Evolutionary conservation across 2,329 filamentous ascomycete genomes (phyloP), one percentile per base, ranked within the genome.

Genomic region (Aureobasidium sp.): DNA sequence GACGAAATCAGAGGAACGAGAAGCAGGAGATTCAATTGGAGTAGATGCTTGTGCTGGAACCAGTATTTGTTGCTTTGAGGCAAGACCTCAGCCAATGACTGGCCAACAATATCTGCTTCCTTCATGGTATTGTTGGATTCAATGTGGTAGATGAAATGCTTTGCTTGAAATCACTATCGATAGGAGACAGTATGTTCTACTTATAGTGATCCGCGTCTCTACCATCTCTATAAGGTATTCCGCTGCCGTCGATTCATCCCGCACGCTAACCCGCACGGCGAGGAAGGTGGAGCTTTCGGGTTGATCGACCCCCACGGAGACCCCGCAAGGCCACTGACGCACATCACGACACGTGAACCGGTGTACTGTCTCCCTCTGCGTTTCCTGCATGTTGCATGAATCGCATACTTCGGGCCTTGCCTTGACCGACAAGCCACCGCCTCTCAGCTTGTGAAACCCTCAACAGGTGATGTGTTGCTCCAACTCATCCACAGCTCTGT

Each of bases 21-120:
- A 0, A 81, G 71, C 15, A 78, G 68, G 9, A 79, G 66, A 60
- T 80, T 80, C 8, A 81, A 72, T 36, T 72, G 67, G 7, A 79
- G 66, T 1, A 81, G 68, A 69, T 80, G 77, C 0, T 73, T 70
- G 3, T 71, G 69, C 4, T 72, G 71, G 61, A 75, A 79, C 79
- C 79, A 81, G 34, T 71, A 71, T 36, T 70, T 72, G 34, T 70
- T 66, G 55, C 77, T 71, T 29, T 74, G 62, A n/a, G 79, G 79
- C 5, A 80, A 69, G 8, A 80, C 71, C 51, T 72, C 69, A 15
- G 70, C 71, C 13, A 73, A 65, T 8, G 68, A 64, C 17, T 61
- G 59, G 12, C 71, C 71, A 27, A 72, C 71, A 44, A 73, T 72
- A 23, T 66, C 63, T 61, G 66, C 67, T 62, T 68, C 62, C 66